Percentiles rank a stretch among this genome's conserved stretches.
Evolutionary conservation across 2,329 filamentous ascomycete genomes (phyloP).

Genomic region (Dothiorella sarmentorum): DNA sequence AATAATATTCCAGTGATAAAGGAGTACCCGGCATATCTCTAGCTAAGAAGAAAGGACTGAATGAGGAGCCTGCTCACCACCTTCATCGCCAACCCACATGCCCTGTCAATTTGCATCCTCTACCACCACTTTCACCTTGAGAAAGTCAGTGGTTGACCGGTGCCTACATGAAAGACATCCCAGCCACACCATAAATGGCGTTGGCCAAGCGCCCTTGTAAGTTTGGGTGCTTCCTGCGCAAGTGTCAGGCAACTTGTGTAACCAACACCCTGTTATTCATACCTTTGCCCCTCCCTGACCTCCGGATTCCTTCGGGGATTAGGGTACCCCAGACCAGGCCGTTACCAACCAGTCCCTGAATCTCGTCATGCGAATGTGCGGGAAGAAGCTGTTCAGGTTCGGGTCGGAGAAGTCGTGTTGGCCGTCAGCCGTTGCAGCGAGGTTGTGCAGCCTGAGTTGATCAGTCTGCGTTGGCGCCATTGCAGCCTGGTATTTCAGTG

Average conservation of each 20-base stretch:
- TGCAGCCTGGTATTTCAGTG: slow-evolving; percentile 48
- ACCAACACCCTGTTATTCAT: neutral
- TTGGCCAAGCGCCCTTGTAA: too few species aligned
- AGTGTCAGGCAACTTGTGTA: neutral
- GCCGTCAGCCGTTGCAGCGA: slow-evolving; percentile 66
- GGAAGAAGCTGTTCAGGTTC: slow-evolving; percentile 50
- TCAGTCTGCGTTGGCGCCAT: slow-evolving; percentile 36
- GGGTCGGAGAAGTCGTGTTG: slow-evolving; percentile 62
- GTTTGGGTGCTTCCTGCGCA: too few species aligned
- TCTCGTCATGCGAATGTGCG: slow-evolving; percentile 33
- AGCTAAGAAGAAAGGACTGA: neutral
- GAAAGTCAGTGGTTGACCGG: too few species aligned
- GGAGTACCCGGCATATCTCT: neutral
- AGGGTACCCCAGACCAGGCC: slow-evolving; percentile 33
- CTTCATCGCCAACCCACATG: neutral
- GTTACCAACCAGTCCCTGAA: slow-evolving; percentile 40
- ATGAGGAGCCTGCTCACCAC: neutral
- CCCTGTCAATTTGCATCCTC: neutral
- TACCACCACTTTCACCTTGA: too few species aligned
- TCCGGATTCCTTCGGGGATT: neutral
- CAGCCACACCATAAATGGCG: too few species aligned
- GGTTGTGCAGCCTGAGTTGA: slow-evolving; percentile 51
- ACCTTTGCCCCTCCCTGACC: too few species aligned
- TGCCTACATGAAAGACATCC: too few species aligned
- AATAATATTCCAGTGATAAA: neutral